Base-by-base conservation (phyloP, 2,329 filamentous ascomycete species). In the Chaetomiaceae sp. region DNA sequence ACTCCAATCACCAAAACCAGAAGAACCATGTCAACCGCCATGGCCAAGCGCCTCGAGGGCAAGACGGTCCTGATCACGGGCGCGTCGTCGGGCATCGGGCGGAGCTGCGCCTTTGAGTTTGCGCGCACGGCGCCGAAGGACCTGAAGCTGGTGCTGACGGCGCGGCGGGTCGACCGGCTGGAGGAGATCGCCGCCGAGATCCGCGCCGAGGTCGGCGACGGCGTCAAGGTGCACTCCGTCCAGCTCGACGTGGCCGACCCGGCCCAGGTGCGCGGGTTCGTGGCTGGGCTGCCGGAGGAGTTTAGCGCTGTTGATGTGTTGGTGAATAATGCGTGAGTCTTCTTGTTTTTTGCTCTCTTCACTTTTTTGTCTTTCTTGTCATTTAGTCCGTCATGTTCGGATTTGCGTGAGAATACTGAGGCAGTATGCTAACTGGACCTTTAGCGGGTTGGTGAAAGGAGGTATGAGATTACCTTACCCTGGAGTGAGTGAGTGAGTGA, bases 31-130 rank as follows among this genome's bases (percentile, higher is more conserved):
- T 64, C 72, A 42, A 80, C 88, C 34, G 82, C 86, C 64, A 83
- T 87, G 71, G 78, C 78, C 57, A 86, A 89, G 69, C 90, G 92
- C 73, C 87, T 99, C 54, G 79, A 86, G 63, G 90, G 90, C 79
- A 97, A 97, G 75, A 97, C 90, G 4, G 76, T 97, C 53, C 71
- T 97, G 51, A 81, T 99, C 57, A 97, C 93, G 5, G 93, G 93
- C 50, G 93, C 93, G 27, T 93, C 87, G 4, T 95, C 89, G 17
- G 93, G 93, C 55, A 97, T 99, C 69, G 93, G 93, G 20, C 81
- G 79, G 50, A 82, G 79, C 61, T 86, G 81, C 16, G 93, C 92
- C n/a, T 74, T 93, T 58, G 93, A 97, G 69, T 99, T 97, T 65
- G 93, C 93, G 21, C 83, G 89, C 51, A 92, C 91, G 2, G 80